phyloP scores from a whole-genome alignment of 2,329 filamentous ascomycete genomes.

The Diaporthe citri region DNA sequence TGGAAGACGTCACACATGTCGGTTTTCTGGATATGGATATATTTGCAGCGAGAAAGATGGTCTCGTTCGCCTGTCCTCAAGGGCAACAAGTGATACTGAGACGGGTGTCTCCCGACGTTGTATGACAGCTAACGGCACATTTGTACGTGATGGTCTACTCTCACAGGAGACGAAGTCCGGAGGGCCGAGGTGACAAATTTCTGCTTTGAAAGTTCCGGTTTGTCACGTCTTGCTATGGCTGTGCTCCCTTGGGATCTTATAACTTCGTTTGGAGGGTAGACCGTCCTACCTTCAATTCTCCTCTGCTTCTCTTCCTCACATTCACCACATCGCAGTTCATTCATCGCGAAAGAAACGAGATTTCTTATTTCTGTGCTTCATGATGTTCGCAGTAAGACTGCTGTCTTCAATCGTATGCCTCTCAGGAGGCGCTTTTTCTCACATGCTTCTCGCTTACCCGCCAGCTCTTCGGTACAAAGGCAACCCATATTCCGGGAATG shows the following conservation, averaged over 20 bases:
- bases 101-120: slow-evolving; percentile 29
- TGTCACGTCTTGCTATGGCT: not conserved
- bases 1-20: slow-evolving; percentile 13
- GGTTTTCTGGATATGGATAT: slow-evolving; percentile 8
- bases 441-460: slow-evolving; percentile 33
- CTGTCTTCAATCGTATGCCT: not conserved
- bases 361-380: not conserved
- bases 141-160: not conserved
- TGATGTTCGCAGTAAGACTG: not conserved
- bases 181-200: not conserved
- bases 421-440: not conserved
- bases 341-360: not conserved
- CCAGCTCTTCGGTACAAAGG: slow-evolving; percentile 22
- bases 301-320: not conserved
- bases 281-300: not conserved
- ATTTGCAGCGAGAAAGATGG: not conserved
- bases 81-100: slow-evolving; percentile 18
- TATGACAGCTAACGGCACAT: slow-evolving; percentile 15
- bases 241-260: not conserved
- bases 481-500: slow-evolving; percentile 47
- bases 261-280: not conserved
- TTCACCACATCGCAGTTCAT: not conserved
- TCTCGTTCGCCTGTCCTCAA: not conserved
- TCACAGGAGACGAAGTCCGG: not conserved
- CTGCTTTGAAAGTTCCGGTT: not conserved